Conservation (phyloP, 2,329 filamentous ascomycete genomes). For the Fusarium dlaminii region DNA sequence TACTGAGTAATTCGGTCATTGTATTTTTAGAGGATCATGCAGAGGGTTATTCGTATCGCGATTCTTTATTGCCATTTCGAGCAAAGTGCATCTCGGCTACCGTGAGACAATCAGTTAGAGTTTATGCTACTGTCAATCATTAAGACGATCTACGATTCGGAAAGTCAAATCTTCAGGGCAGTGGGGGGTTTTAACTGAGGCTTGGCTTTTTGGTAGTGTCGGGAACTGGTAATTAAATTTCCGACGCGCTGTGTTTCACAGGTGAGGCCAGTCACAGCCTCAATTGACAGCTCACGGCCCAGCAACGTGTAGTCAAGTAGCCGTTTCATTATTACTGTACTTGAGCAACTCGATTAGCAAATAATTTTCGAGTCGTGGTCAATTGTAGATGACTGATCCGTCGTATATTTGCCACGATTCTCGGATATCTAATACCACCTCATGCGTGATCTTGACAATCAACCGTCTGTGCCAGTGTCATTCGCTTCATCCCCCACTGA, state of each 20-base stretch:
- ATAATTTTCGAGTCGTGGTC: background rate
- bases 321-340: background rate
- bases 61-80: background rate
- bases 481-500: background rate
- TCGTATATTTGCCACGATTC: background rate
- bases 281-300: background rate
- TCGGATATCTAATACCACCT: background rate
- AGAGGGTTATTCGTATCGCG: background rate
- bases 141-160: background rate
- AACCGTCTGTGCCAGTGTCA: background rate
- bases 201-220: background rate
- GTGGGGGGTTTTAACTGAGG: background rate
- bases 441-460: background rate
- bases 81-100: background rate
- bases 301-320: background rate
- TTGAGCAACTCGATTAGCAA: background rate
- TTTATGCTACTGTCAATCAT: background rate
- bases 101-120: background rate
- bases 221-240: background rate
- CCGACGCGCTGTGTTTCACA: conserved; percentile 1
- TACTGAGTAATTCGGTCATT: background rate
- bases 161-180: background rate
- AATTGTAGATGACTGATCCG: background rate
- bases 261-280: background rate
- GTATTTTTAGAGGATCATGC: background rate